These are phyloP conservation scores for Arabidopsis hybrid DNA, from an alignment of 441 rosid genomes.

Conservation along the genomic window DNA sequence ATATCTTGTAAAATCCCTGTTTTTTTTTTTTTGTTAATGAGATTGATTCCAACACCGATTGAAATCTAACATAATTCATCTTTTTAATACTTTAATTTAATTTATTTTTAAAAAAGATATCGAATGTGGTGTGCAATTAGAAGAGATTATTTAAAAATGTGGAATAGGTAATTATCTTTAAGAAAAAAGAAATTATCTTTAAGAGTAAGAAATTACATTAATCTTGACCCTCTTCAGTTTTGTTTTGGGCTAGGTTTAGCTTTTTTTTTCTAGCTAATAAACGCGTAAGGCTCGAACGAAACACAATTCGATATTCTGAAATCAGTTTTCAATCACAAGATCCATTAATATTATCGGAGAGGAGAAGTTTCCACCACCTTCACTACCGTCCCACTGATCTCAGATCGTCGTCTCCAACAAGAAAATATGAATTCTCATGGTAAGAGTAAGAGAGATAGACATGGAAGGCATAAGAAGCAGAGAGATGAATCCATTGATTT, in stretches of 20 bases:
- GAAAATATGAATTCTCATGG: conserved; percentile 36
- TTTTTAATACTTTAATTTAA: too few relatives aligned
- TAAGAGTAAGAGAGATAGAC: conserved; percentile 45
- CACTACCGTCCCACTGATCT: background rate
- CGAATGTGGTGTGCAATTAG: too few relatives aligned
- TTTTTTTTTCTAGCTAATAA: background rate
- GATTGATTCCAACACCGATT: too few relatives aligned
- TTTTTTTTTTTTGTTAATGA: too few relatives aligned
- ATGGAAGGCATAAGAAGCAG: conserved; percentile 39
- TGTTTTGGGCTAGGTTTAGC: background rate
- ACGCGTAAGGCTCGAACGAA: background rate
- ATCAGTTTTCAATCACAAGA: background rate
- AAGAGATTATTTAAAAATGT: too few relatives aligned
- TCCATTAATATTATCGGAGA: background rate
- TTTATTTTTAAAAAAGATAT: too few relatives aligned
- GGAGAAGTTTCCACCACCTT: background rate
- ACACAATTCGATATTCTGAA: background rate
- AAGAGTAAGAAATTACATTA: too few relatives aligned
- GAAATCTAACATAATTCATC: too few relatives aligned
- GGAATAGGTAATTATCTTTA: too few relatives aligned
- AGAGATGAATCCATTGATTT: conserved; percentile 48
- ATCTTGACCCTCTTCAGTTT: background rate
- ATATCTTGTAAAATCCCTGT: too few relatives aligned
- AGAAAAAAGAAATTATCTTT: too few relatives aligned
- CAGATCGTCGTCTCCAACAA: background rate